Base-by-base conservation (phyloP, 2,329 filamentous ascomycete species). In the Pyrenochaeta sp. region DNA sequence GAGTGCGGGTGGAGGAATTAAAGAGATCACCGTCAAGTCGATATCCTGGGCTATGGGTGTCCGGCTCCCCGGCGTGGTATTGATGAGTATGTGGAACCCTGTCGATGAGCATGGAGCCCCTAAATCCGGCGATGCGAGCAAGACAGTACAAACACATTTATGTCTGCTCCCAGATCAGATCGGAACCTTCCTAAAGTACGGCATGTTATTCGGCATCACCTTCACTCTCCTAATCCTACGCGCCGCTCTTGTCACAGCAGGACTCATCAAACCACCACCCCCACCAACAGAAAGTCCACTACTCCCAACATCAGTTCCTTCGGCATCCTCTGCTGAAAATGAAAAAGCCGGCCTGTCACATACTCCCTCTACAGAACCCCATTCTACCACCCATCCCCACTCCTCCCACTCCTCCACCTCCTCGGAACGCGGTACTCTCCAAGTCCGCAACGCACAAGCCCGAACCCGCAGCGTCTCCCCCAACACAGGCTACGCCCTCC, bases 11-110 rank as follows among this genome's bases (percentile, higher is more conserved):
- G 82, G 81, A 43, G 79, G 78, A 5, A 80, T 85, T 20, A 75
- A 77, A 20, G 95, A 99, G 74, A 96, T 97, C 60, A 99, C 95
- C 0, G 92, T 98, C 66, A 99, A 99, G 79, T 93, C 90, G 69
- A 87, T 96, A 63, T 96, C 89, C 68, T 97, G 94, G 92, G 92
- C 92, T 15, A 98, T 98, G 95, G 93, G 95, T 7, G 90, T 99
- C 1, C 85, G 91, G 0, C 88, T 85, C 5, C 95, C 95, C 0
- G 95, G 92, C 0, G 95, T 99, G 63, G 80, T 95, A 58, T 87
- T 97, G 78, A 85, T 92, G 35, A 97, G 92, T 72, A 81, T 99
- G 51, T 97, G 92, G 85, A 98, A 99, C 71, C 95, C 95, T 0
- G 83, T 98, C 49, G 90, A 93, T 64, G 79, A 78, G 11, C 51